A percentile compares a stretch with the other conserved stretches of the same genome.
These are phyloP conservation scores for Kodamaea sp. DNA, from an alignment of 1,139 yeast species.

Conservation along the genomic window DNA sequence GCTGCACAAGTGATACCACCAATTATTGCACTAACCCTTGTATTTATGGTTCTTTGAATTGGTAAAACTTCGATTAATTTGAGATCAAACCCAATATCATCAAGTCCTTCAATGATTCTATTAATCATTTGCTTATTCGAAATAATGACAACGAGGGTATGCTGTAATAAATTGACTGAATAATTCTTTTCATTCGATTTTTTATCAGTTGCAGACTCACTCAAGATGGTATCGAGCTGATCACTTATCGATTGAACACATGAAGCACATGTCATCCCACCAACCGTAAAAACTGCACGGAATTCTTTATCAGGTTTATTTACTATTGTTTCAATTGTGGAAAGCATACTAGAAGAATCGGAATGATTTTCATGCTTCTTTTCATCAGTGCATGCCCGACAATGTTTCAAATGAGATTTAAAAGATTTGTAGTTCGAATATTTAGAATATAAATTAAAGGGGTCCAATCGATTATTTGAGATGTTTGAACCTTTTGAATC, in stretches of 20 bases:
- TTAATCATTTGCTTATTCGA: constrained; percentile 55
- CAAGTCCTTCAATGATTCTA: constrained; percentile 41
- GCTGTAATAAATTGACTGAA: constrained; percentile 42
- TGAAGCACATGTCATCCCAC: constrained; percentile 67
- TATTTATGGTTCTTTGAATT: constrained; percentile 43
- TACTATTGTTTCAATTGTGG: constrained; percentile 27
- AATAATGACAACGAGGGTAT: constrained; percentile 43
- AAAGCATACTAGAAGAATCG: constrained; percentile 4
- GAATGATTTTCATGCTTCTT: constrained; percentile 4
- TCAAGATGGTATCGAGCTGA: constrained; percentile 36
- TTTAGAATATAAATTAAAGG: constrained; percentile 5
- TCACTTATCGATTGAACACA: constrained; percentile 49
- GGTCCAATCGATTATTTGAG: constrained; percentile 1
- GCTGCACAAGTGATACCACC: constrained; percentile 79
- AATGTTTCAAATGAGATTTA: constrained; percentile 29
- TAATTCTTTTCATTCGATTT: constrained; percentile 21
- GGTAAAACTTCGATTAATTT: constrained; percentile 59
- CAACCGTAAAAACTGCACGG: constrained; percentile 52
- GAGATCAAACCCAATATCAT: constrained; percentile 57
- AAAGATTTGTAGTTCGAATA: constrained; percentile 8
- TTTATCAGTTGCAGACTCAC: constrained; percentile 4
- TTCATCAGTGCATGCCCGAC: constrained; percentile 27
- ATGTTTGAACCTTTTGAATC: constrained; percentile 10
- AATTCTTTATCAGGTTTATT: constrained; percentile 26
- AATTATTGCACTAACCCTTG: constrained; percentile 55